A percentile compares a stretch with the other conserved stretches of the same genome.
These are phyloP conservation scores for Fusarium devonianum DNA, from an alignment of 2,329 filamentous ascomycete species.

Conservation along the genomic window DNA sequence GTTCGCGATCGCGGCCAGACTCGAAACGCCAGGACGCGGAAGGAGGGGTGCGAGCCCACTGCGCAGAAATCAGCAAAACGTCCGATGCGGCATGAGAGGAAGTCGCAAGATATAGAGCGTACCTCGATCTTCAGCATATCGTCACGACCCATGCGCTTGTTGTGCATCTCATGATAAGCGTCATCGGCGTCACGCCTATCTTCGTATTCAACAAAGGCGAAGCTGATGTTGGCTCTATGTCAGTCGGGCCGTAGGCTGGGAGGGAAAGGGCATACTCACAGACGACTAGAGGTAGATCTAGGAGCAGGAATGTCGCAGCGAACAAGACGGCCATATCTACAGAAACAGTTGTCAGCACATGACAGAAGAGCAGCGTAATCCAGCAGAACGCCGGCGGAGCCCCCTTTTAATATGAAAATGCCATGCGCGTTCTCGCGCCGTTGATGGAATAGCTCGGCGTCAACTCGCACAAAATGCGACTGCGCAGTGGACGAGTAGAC, in stretches of 20 bases:
- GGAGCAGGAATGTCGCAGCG: constrained; percentile 98
- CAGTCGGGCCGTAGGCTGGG: constrained; percentile 2
- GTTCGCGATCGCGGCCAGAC: constrained; percentile 80
- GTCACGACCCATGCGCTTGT: constrained; percentile 96
- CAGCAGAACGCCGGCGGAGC: constrained; percentile 36
- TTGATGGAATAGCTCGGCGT: constrained; percentile 34
- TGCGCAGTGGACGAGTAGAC: constrained; percentile 41
- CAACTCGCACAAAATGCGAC: constrained; percentile 40
- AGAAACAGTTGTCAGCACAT: constrained; percentile 56
- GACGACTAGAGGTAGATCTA: constrained; percentile 88
- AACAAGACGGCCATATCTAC: constrained; percentile 94
- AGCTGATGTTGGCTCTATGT: constrained; percentile 58
- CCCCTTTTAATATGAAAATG: constrained; percentile 39
- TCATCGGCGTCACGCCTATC: constrained; percentile 97
- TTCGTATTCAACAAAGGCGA: constrained; percentile 99
- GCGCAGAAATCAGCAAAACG: constrained; percentile 4
- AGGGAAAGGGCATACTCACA: constrained; percentile 69
- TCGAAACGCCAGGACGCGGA: constrained; percentile 99
- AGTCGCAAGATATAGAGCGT: constrained; percentile 43
- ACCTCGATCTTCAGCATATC: constrained; percentile 98
- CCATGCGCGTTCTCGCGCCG: constrained; percentile 38
- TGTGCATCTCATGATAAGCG: constrained; percentile 99
- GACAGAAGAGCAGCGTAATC: constrained; percentile 42
- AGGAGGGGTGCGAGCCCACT: constrained; percentile 98
- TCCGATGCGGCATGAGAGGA: not conserved